A percentile compares a stretch with the other conserved stretches of the same genome.
Evolutionary conservation across 2,329 filamentous ascomycete species (phyloP).

Genomic region (Monosporascus cannonballus): DNA sequence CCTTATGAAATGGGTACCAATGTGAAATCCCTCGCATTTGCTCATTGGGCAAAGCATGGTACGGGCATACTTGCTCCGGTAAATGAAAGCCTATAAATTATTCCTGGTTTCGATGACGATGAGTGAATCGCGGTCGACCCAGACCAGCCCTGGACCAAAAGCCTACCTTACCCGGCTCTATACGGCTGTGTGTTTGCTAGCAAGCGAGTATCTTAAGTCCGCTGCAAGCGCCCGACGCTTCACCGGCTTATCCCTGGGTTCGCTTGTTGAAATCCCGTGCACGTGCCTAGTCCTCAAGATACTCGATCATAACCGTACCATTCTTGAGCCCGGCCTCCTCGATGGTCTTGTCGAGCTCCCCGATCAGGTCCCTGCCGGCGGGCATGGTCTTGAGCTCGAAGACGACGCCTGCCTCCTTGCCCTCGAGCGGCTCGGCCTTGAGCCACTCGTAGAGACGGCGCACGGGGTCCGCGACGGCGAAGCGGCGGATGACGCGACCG

Average conservation of each 20-base stretch:
- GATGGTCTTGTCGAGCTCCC: slow-evolving; percentile 66
- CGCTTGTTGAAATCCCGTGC: background rate
- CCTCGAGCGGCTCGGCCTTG: slow-evolving; percentile 79
- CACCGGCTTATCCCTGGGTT: no score
- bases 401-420: slow-evolving; percentile 60
- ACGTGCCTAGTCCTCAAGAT: slow-evolving; percentile 50
- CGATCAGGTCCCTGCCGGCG: slow-evolving; percentile 74
- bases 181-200: no score
- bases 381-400: slow-evolving; percentile 87
- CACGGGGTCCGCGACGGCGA: slow-evolving; percentile 69
- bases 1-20: background rate
- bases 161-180: no score
- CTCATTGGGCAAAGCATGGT: no score
- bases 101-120: no score
- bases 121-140: no score
- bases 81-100: no score
- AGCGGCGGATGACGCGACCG: slow-evolving; percentile 82
- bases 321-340: slow-evolving; percentile 82
- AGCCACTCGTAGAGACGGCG: slow-evolving; percentile 91
- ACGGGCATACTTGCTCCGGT: no score
- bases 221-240: no score
- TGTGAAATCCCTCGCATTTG: no score
- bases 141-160: no score
- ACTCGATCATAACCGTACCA: slow-evolving; percentile 93
- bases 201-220: no score